phyloP scores from a whole-genome alignment of 345 rosid genomes.

The Eucalyptus curtisii region DNA sequence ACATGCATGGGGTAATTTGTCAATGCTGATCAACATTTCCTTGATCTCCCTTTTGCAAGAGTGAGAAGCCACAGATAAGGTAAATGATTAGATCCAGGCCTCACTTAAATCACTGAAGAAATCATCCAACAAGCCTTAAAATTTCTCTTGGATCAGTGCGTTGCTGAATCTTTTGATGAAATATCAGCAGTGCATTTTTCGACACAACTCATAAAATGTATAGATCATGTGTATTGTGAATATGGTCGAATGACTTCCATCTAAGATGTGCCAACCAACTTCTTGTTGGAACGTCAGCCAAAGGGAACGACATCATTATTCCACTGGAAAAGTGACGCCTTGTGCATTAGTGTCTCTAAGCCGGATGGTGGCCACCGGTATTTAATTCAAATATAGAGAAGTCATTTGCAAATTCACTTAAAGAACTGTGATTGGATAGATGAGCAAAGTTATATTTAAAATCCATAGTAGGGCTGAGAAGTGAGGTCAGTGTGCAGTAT shows the following conservation, averaged over 20 bases:
- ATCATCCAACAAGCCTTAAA: neutral
- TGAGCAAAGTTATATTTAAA: neutral
- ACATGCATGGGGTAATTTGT: neutral
- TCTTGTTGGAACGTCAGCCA: neutral
- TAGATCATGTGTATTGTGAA: neutral
- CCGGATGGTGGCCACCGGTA: neutral
- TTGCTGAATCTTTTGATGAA: neutral
- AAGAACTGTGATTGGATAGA: neutral
- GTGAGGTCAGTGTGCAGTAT: neutral
- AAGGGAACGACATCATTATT: neutral
- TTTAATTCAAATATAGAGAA: too few relatives aligned
- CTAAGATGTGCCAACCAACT: neutral
- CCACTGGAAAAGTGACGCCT: neutral
- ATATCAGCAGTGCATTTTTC: neutral
- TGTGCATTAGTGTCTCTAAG: neutral
- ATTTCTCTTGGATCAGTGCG: neutral
- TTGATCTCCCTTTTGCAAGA: constrained; percentile 21
- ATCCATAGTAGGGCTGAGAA: neutral
- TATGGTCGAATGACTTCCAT: neutral
- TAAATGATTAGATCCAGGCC: neutral
- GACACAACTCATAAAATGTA: neutral
- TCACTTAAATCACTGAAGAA: neutral
- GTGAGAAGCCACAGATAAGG: neutral
- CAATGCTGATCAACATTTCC: neutral
- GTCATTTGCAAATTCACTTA: neutral